Percentiles rank a stretch among this genome's conserved stretches.
Evolutionary conservation across 345 rosid genomes (phyloP).

Genomic region (Eutrema yunnanense): DNA sequence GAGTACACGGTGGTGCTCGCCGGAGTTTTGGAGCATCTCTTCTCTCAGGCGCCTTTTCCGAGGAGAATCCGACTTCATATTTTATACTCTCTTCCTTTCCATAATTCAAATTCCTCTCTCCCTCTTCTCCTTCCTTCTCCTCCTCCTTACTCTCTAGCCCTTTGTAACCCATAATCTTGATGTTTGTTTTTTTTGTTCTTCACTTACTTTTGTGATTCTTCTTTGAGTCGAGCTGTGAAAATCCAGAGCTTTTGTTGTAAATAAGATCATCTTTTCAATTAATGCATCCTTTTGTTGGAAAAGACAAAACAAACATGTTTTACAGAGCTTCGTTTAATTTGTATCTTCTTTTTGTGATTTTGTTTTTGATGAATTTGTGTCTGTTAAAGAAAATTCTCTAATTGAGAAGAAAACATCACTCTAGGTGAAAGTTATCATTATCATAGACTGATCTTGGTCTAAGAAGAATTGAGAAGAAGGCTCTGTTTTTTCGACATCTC

Average conservation of each 20-base stretch:
- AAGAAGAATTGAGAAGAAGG: neutral
- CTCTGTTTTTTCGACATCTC: neutral
- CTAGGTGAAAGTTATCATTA: too few relatives aligned
- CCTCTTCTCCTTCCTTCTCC: conserved; percentile 24
- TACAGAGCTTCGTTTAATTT: neutral
- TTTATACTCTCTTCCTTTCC: conserved; percentile 62
- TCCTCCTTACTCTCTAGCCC: neutral
- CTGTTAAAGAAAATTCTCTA: neutral
- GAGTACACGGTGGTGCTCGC: conserved; percentile 80
- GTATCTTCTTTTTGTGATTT: neutral
- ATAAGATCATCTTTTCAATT: neutral
- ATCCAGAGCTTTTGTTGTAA: neutral
- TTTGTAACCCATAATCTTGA: neutral
- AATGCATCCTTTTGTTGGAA: neutral
- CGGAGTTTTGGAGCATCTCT: conserved; percentile 60
- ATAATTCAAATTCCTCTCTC: conserved; percentile 26
- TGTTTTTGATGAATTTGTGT: neutral
- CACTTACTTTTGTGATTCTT: neutral
- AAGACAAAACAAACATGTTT: neutral
- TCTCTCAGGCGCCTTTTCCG: conserved; percentile 70
- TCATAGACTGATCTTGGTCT: too few relatives aligned
- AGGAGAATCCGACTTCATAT: conserved; percentile 73
- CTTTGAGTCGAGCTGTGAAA: neutral
- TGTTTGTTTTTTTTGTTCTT: neutral
- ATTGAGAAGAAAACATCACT: neutral